These are phyloP conservation scores for Paecilomyces sp. DNA, from an alignment of 2,329 filamentous ascomycete genomes.

Conservation along the genomic window DNA sequence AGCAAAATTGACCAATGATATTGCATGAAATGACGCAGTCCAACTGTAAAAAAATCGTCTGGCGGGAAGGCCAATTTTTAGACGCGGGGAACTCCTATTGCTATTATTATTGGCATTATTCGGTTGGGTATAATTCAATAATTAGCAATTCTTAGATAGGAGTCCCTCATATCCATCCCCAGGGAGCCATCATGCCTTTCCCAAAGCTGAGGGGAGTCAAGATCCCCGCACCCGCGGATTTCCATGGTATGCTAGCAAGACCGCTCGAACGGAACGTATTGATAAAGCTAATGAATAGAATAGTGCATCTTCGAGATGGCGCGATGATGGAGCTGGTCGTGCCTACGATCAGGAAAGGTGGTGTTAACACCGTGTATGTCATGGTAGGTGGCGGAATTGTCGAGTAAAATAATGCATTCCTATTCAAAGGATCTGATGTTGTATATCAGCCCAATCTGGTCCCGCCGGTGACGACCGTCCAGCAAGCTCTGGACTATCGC, in stretches of 20 bases:
- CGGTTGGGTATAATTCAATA: neutral
- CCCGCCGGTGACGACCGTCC: conserved; percentile 56
- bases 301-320: conserved; percentile 62
- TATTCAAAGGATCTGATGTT: neutral
- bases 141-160: neutral
- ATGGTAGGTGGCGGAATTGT: conserved; percentile 33
- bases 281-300: neutral
- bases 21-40: neutral
- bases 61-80: neutral
- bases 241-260: conserved; percentile 42
- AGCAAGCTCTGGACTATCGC: conserved; percentile 60
- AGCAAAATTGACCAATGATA: neutral
- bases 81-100: neutral
- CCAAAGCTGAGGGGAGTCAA: conserved; percentile 32
- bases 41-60: neutral
- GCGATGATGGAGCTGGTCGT: conserved; percentile 53
- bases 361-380: conserved; percentile 56
- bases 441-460: conserved; percentile 54
- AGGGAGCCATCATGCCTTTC: conserved; percentile 20
- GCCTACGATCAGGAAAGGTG: conserved; percentile 52
- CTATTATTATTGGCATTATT: neutral
- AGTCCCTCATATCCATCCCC: neutral
- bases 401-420: neutral
- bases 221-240: conserved; percentile 59
- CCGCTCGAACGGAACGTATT: neutral